Evolutionary conservation across 257 asterid genomes (phyloP), one percentile per base, ranked within the genome.

Genomic region (Cordia subcordata): DNA sequence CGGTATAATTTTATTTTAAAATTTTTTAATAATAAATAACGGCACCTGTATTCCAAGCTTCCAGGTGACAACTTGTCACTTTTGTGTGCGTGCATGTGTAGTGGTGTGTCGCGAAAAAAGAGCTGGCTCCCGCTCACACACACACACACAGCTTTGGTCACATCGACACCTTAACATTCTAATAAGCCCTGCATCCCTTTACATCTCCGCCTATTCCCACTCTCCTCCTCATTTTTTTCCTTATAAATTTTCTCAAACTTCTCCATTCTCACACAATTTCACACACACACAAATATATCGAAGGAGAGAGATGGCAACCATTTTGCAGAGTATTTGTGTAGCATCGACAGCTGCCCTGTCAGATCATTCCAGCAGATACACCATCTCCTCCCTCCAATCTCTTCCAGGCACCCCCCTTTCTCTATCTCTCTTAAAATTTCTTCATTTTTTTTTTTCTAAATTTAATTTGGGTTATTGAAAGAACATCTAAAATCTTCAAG

Each of bases 271-370:
- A 27, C 35, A 27, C 35, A 3, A 27, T 27, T 27, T 6, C 47
- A 42, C 15, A 42, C 47, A 11, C 15, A 42, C 47, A 14, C 47
- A 42, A 14, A 20, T 49, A 61, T 33, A 42, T 19, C 14, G 5
- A 16, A 42, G 46, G 46, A 27, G 8, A 39, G 21, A 15, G 66
- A 82, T 82, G 90, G 87, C 85, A 52, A 74, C 79, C 45, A 74
- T 79, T 70, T 63, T 78, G 76, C 87, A 74, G 49, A 66, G 85
- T 11, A 56, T 72, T 59, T 85, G 85, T 49, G 81, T 74, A 50
- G 74, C 82, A 16, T 74, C 85, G 53, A 38, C 49, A 0, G 68
- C 72, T 15, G 10, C 68, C 68, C 64, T 65, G 46, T 32, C 83
- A 14, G 82, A 85, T 75, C 85, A 74, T 66, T 74, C 81, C 33